Evolutionary conservation across 768 basidiomycete genomes (phyloP).

Genomic region (Cubamyces sp.): DNA sequence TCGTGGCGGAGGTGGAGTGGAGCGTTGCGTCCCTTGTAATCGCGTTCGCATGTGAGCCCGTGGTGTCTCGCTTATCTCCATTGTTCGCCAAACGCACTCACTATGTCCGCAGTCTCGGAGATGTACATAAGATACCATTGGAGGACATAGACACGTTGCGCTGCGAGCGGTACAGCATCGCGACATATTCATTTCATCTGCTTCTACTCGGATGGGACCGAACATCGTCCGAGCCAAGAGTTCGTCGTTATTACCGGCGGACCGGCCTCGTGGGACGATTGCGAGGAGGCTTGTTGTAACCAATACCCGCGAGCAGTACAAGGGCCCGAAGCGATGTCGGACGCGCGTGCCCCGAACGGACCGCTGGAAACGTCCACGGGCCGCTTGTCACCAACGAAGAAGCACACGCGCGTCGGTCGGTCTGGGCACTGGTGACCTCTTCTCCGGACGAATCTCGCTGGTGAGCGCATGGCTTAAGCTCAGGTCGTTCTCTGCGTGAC

Average conservation of each 20-base stretch:
- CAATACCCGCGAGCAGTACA: neutral
- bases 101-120: neutral
- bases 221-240: neutral
- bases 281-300: neutral
- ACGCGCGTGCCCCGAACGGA: neutral
- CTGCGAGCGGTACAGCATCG: neutral
- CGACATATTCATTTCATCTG: neutral
- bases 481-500: neutral
- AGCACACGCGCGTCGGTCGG: neutral
- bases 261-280: neutral
- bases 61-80: neutral
- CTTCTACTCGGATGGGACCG: conserved; percentile 4
- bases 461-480: conserved; percentile 10
- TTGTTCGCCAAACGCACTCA: conserved; percentile 1
- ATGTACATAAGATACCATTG: neutral
- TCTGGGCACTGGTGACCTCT: conserved; percentile 4
- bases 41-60: conserved; percentile 3
- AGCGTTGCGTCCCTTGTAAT: neutral
- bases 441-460: conserved; percentile 18
- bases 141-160: neutral
- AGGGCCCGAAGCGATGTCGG: neutral
- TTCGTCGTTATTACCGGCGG: conserved; percentile 5
- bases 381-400: neutral
- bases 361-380: neutral
- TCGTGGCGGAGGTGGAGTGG: conserved; percentile 14